Percentiles rank a stretch among this genome's conserved stretches.
Conservation (phyloP, 345 rosid genomes). For the Populus deltoides region DNA sequence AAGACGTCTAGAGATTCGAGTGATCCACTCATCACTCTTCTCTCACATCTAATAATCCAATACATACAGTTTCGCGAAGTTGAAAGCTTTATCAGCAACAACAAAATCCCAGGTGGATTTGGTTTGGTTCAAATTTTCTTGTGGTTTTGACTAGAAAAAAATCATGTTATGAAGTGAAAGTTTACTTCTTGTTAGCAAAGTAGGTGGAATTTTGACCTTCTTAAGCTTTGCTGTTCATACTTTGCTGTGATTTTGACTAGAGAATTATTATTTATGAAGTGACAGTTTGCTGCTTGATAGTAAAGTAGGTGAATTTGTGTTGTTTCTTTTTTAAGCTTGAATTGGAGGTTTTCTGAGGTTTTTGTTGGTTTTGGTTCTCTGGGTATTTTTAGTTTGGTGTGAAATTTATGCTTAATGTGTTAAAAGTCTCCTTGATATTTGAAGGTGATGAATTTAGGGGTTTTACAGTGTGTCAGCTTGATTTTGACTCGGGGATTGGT, state of each 20-base stretch:
- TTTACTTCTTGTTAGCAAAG: background rate
- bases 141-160: conserved; percentile 1
- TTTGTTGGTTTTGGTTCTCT: conserved; percentile 15
- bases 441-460: conserved; percentile 12
- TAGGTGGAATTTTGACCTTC: conserved; percentile 9
- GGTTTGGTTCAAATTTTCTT: conserved; percentile 3
- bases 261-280: background rate
- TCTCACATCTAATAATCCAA: background rate
- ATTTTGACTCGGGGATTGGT: conserved; percentile 4
- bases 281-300: background rate
- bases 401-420: background rate
- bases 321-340: background rate
- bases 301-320: background rate
- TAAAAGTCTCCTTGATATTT: background rate
- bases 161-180: background rate
- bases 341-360: background rate
- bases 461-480: conserved; percentile 5
- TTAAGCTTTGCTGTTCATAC: too few relatives aligned
- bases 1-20: conserved; percentile 41
- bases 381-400: conserved; percentile 14
- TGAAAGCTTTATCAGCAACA: conserved; percentile 4
- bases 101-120: conserved; percentile 33
- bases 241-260: too few relatives aligned
- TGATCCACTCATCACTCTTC: conserved; percentile 13
- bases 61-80: background rate